phyloP scores from a whole-genome alignment of 2,329 filamentous ascomycete genomes.

The Ceratocystis variospora region DNA sequence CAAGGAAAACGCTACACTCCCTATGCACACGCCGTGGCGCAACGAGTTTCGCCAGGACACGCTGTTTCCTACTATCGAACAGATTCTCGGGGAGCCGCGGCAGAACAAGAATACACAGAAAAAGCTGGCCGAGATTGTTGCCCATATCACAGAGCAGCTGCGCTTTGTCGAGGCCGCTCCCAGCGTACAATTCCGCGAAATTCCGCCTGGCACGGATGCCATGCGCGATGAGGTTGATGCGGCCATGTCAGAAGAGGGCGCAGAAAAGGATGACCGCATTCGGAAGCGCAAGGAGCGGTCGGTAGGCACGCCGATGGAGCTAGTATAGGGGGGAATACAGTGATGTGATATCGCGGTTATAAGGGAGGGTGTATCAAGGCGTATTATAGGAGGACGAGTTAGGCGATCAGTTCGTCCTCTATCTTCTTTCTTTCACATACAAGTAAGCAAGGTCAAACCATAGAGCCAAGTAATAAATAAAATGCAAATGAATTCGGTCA shows the following conservation, averaged over 20 bases:
- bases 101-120: slow-evolving; percentile 70
- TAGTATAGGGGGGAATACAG: slow-evolving; percentile 17
- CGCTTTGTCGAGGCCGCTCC: slow-evolving; percentile 74
- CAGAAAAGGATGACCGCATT: slow-evolving; percentile 42
- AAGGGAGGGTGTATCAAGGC: not conserved
- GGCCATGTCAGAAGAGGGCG: slow-evolving; percentile 48
- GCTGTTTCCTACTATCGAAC: slow-evolving; percentile 74
- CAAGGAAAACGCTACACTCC: slow-evolving; percentile 47
- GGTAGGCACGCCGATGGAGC: slow-evolving; percentile 44
- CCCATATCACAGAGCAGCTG: slow-evolving; percentile 71
- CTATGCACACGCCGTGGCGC: slow-evolving; percentile 68
- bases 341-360: too few relatives aligned
- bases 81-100: slow-evolving; percentile 50
- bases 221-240: slow-evolving; percentile 57
- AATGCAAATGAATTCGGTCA: not conserved
- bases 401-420: too few relatives aligned
- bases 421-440: not conserved
- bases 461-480: not conserved
- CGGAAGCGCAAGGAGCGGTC: slow-evolving; percentile 44
- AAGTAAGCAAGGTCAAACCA: not conserved
- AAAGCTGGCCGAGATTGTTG: slow-evolving; percentile 60
- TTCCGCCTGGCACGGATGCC: slow-evolving; percentile 61
- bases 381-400: not conserved
- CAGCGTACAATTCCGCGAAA: slow-evolving; percentile 69
- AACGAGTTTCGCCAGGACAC: slow-evolving; percentile 80